Conservation (phyloP, 768 basidiomycete genomes). For the Chalciporus chontae region DNA sequence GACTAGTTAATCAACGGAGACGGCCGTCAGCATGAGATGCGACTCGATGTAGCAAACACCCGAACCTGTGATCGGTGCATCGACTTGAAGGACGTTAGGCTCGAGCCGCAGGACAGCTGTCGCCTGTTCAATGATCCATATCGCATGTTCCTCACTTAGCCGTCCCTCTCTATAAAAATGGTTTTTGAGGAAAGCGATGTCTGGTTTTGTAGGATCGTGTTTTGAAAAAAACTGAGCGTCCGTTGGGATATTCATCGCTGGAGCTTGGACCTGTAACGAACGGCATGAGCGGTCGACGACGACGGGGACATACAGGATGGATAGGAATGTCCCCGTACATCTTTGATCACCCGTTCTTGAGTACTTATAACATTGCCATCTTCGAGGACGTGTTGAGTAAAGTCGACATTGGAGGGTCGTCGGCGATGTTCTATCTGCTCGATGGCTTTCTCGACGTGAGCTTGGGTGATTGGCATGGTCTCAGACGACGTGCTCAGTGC, state of each 20-base stretch:
- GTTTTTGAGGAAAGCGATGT: conserved; percentile 95
- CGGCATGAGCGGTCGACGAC: conserved; percentile 4
- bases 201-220: conserved; percentile 85
- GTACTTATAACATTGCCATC: conserved; percentile 91
- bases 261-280: conserved; percentile 83
- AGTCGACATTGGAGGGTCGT: conserved; percentile 69
- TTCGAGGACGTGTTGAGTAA: conserved; percentile 88
- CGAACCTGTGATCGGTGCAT: conserved; percentile 94
- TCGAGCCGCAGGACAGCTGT: conserved; percentile 80
- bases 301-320: neutral
- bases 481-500: conserved; percentile 4
- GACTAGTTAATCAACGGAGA: conserved; percentile 44
- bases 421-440: conserved; percentile 41
- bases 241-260: conserved; percentile 89
- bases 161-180: conserved; percentile 98
- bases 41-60: neutral
- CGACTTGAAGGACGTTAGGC: conserved; percentile 88
- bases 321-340: conserved; percentile 51
- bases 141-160: conserved; percentile 89
- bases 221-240: conserved; percentile 89
- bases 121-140: conserved; percentile 90
- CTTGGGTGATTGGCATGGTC: conserved; percentile 33
- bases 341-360: conserved; percentile 93
- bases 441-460: conserved; percentile 34
- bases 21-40: conserved; percentile 1